Conservation (phyloP, 2,329 filamentous ascomycete species). For the Hansfordia pulvinata region DNA sequence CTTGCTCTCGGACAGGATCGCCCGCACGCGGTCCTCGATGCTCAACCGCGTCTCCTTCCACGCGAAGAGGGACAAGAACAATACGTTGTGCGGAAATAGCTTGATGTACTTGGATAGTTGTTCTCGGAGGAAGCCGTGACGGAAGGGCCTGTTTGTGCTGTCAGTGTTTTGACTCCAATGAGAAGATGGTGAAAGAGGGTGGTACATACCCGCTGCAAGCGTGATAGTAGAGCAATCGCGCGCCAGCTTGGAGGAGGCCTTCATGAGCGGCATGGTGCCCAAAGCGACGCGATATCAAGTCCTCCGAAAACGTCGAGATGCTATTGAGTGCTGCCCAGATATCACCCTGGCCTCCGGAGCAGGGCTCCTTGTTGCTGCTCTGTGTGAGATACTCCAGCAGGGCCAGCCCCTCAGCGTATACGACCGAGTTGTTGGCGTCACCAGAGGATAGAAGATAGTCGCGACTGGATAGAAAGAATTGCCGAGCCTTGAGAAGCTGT, state of each 20-base stretch:
- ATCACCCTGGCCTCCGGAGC: slow-evolving; percentile 35
- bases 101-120: slow-evolving; percentile 46
- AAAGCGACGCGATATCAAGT: slow-evolving; percentile 23
- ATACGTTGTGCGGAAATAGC: slow-evolving; percentile 60
- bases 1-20: slow-evolving; percentile 42
- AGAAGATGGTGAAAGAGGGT: background rate
- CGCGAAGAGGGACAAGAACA: slow-evolving; percentile 60
- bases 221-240: slow-evolving; percentile 54
- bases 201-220: slow-evolving; percentile 36
- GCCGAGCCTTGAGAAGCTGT: slow-evolving; percentile 36
- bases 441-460: slow-evolving; percentile 41
- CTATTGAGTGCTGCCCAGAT: slow-evolving; percentile 33
- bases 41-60: slow-evolving; percentile 61
- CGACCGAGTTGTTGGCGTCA: slow-evolving; percentile 30
- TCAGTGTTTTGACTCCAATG: slow-evolving; percentile 4
- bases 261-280: slow-evolving; percentile 34
- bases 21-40: slow-evolving; percentile 65
- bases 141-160: slow-evolving; percentile 40
- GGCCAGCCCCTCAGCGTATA: slow-evolving; percentile 47
- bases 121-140: slow-evolving; percentile 49
- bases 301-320: slow-evolving; percentile 26
- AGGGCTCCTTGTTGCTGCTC: slow-evolving; percentile 25
- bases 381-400: slow-evolving; percentile 54
- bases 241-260: slow-evolving; percentile 53
- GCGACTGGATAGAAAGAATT: slow-evolving; percentile 37